These are phyloP conservation scores for Aaosphaeria arxii DNA, from an alignment of 2,329 filamentous ascomycete species.

Conservation along the genomic window DNA sequence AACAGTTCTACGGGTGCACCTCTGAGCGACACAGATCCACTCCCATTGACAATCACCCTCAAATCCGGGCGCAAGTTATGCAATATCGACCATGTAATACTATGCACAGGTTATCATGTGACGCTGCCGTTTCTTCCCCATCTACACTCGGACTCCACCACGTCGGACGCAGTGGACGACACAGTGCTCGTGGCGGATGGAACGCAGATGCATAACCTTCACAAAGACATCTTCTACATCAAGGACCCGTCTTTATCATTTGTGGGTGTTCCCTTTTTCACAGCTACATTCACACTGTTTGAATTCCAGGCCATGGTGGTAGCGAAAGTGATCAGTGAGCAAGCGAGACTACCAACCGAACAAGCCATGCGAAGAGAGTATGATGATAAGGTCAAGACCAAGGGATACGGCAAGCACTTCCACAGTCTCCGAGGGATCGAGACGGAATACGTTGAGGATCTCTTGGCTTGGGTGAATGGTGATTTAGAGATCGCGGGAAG, in stretches of 20 bases:
- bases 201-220: slow-evolving; percentile 61
- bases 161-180: slow-evolving; percentile 39
- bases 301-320: slow-evolving; percentile 66
- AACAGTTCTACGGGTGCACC: neutral
- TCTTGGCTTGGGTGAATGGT: slow-evolving; percentile 39
- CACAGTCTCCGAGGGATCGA: slow-evolving; percentile 44
- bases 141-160: slow-evolving; percentile 46
- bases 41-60: slow-evolving; percentile 53
- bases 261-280: slow-evolving; percentile 63
- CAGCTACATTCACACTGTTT: slow-evolving; percentile 66
- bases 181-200: slow-evolving; percentile 62
- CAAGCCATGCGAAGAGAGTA: slow-evolving; percentile 46
- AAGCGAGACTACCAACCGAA: slow-evolving; percentile 46
- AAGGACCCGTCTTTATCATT: slow-evolving; percentile 62
- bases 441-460: slow-evolving; percentile 38
- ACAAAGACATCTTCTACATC: slow-evolving; percentile 71
- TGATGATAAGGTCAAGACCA: slow-evolving; percentile 27
- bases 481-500: slow-evolving; percentile 17
- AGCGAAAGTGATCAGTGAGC: slow-evolving; percentile 55
- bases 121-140: slow-evolving; percentile 62
- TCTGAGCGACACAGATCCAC: slow-evolving; percentile 26
- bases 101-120: slow-evolving; percentile 69
- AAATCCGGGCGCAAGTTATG: slow-evolving; percentile 52
- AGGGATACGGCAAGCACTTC: slow-evolving; percentile 43
- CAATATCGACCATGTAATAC: slow-evolving; percentile 59